Evolutionary conservation across 139 green algal genomes (phyloP).

Genomic region (Bryopsis sp.): DNA sequence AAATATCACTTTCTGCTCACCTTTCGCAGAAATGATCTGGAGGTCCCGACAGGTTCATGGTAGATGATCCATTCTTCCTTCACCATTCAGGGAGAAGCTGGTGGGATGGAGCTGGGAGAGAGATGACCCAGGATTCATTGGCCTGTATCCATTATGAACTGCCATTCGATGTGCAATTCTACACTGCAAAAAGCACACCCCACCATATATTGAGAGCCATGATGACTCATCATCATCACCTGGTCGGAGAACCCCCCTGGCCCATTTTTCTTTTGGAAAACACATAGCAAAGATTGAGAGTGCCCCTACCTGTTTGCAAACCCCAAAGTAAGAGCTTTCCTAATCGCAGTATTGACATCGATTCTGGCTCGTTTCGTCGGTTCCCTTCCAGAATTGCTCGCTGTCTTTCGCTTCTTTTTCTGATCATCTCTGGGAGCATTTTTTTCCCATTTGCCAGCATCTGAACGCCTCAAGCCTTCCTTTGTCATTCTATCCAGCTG

Average conservation of each 20-base stretch:
- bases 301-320: conserved; percentile 65
- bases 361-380: background rate
- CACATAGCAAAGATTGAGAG: too few species aligned
- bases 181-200: background rate
- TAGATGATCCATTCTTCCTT: conserved; percentile 91
- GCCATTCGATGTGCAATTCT: conserved; percentile 69
- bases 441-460: too few species aligned
- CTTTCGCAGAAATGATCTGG: conserved; percentile 59
- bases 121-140: conserved; percentile 38
- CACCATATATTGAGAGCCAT: too few species aligned
- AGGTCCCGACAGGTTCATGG: conserved; percentile 78
- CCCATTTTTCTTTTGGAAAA: too few species aligned
- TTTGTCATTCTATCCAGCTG: too few species aligned
- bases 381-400: background rate
- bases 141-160: conserved; percentile 85
- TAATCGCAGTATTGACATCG: conserved; percentile 25
- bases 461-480: too few species aligned
- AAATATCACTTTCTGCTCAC: too few species aligned
- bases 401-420: conserved; percentile 4
- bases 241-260: too few species aligned
- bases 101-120: conserved; percentile 72
- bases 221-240: too few species aligned
- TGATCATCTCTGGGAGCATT: conserved; percentile 1
- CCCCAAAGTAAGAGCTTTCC: conserved; percentile 58
- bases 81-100: conserved; percentile 26